These are phyloP conservation scores for Calonectria fujianensis DNA, from an alignment of 2,329 filamentous ascomycete genomes.

Conservation along the genomic window DNA sequence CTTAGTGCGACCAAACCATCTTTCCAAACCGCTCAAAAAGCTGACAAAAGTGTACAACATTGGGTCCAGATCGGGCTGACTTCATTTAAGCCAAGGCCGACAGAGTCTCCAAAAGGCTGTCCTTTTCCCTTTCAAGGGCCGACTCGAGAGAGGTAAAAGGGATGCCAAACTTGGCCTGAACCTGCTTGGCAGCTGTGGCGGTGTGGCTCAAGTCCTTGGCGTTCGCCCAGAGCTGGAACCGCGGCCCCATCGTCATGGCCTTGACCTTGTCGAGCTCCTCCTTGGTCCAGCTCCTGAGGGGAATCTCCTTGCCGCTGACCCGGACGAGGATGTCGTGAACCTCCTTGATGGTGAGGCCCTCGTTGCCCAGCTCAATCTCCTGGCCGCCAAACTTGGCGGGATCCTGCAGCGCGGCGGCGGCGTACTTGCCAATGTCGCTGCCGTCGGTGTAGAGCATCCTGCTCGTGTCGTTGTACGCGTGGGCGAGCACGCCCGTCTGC, in stretches of 20 bases:
- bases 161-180: conserved; percentile 37
- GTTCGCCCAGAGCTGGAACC: conserved; percentile 43
- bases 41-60: not conserved
- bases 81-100: not conserved
- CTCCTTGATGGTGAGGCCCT: conserved; percentile 57
- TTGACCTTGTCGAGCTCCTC: conserved; percentile 37
- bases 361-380: conserved; percentile 57
- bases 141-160: conserved; percentile 39
- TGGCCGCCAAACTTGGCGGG: conserved; percentile 56
- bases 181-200: not conserved
- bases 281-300: conserved; percentile 39
- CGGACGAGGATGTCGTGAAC: conserved; percentile 53
- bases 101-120: conserved; percentile 33
- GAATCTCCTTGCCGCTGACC: conserved; percentile 58
- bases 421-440: conserved; percentile 58
- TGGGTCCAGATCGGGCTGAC: not conserved
- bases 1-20: not conserved
- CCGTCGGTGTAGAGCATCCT: conserved; percentile 56
- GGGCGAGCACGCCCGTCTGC: conserved; percentile 54
- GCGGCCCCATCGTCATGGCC: conserved; percentile 16
- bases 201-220: conserved; percentile 28
- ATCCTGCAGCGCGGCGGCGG: conserved; percentile 56
- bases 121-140: conserved; percentile 41
- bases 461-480: conserved; percentile 47
- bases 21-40: not conserved